Base-by-base conservation (phyloP, 139 green algal species). In the Chlamydomonas sphaeroides region DNA sequence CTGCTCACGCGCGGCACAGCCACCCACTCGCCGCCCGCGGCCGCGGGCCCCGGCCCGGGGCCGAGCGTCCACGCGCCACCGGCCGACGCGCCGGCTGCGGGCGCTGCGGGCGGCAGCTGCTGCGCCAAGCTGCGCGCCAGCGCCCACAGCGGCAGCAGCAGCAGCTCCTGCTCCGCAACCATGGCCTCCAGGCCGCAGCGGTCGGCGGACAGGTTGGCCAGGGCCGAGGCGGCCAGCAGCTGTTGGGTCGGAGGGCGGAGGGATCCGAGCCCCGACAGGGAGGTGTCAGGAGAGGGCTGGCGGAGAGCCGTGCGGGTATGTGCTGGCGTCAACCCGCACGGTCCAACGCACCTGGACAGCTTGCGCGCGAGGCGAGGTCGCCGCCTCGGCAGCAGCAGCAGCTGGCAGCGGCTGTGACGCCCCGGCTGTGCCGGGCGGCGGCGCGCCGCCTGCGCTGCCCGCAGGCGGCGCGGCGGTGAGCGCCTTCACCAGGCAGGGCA, bases 171-270 rank as follows among this genome's bases (percentile, higher is more conserved):
- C 11, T 86, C 80, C 6, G 69, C 59, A 21, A 86, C 80, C 68
- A 86, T 57, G 38, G 80, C 69, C 68, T 86, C 80, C 25, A 79
- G 59, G 0, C 80, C 71, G 69, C 59, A 72, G 26, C 80, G 69
- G 68, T 86, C 80, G 7, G 38, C 45, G 3, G 69, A 80, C 61
- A 86, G 80, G 48, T 86, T 86, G 69, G 80, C 80, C 59, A 86
- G 70, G 1, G 62, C 69, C 2, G 80, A 39, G 36, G 70, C 80
- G 26, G 69, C 69, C 18, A 53, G 17, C 68, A 85, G 67, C 79
- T 85, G 67, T 25, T n/a, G 70, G 33, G 36, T 53, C 30, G 3
- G 51, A 25, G 30, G 21, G 45, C 14, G 49, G 23, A 4, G 18
- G 69, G n/a, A n/a, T n/a, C n/a, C n/a, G n/a, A n/a, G n/a, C n/a